These are phyloP conservation scores for Lepidium africanum DNA, from an alignment of 345 rosid genomes.

Conservation along the genomic window DNA sequence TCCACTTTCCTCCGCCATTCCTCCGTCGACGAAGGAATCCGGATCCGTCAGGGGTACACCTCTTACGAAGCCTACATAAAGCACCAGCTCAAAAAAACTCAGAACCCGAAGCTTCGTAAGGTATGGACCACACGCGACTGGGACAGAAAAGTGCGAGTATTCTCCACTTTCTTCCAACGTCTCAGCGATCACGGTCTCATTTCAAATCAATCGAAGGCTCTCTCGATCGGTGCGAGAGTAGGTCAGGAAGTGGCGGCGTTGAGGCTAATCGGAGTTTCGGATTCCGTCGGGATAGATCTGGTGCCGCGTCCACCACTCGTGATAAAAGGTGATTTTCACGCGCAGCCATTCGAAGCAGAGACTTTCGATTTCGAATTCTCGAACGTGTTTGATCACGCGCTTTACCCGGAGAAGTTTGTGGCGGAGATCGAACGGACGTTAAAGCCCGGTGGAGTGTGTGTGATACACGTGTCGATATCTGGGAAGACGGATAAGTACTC, in stretches of 20 bases:
- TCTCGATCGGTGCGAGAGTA: conserved; percentile 81
- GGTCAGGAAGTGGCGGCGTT: conserved; percentile 94
- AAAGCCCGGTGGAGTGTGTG: conserved; percentile 67
- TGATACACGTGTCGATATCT: conserved; percentile 62
- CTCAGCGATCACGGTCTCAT: conserved; percentile 36
- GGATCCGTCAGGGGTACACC: conserved; percentile 64
- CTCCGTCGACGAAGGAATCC: conserved; percentile 27
- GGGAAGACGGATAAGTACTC: conserved; percentile 75
- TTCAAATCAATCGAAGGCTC: conserved; percentile 48
- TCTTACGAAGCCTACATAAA: conserved; percentile 82
- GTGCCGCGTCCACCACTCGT: conserved; percentile 88
- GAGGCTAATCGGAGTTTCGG: conserved; percentile 47
- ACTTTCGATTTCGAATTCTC: conserved; percentile 90
- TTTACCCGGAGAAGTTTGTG: conserved; percentile 70
- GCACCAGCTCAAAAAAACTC: conserved; percentile 93
- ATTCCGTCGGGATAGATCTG: conserved; percentile 81
- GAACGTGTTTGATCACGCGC: conserved; percentile 94
- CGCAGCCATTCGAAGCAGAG: conserved; percentile 58
- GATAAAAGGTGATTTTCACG: conserved; percentile 73
- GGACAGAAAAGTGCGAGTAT: conserved; percentile 74
- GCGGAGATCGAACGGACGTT: conserved; percentile 86
- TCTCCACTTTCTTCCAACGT: conserved; percentile 47
- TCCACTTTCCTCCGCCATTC: conserved; percentile 9
- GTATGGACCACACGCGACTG: conserved; percentile 89
- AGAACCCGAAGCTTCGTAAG: conserved; percentile 64